A percentile compares a stretch with the other conserved stretches of the same genome.
Evolutionary conservation across 164 flowering plant species (phyloP).

Genomic region (Vitis rotundifolia): DNA sequence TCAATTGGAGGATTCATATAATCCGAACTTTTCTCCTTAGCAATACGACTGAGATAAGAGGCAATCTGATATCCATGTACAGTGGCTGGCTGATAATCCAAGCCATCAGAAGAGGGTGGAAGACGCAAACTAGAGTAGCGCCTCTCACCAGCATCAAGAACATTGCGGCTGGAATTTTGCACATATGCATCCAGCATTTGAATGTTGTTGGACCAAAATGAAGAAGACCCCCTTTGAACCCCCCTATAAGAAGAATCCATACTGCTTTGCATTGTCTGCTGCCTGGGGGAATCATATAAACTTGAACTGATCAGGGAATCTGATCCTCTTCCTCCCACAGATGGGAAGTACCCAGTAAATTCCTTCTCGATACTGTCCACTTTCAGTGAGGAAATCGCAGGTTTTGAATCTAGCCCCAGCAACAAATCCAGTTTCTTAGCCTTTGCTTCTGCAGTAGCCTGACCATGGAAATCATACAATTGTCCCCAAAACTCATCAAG

Average conservation of each 20-base stretch:
- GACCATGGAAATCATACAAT: slow-evolving; percentile 87
- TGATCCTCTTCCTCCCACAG: slow-evolving; percentile 48
- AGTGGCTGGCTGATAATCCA: slow-evolving; percentile 86
- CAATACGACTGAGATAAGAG: slow-evolving; percentile 52
- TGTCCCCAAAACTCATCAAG: slow-evolving; percentile 99
- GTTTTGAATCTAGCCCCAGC: slow-evolving; percentile 50
- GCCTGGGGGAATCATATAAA: slow-evolving; percentile 51
- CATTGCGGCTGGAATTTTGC: slow-evolving; percentile 40
- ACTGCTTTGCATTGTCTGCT: slow-evolving; percentile 38
- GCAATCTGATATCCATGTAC: slow-evolving; percentile 85
- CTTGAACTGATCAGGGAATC: slow-evolving; percentile 31
- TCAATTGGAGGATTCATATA: slow-evolving; percentile 41
- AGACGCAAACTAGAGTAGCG: slow-evolving; percentile 81
- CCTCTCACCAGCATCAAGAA: slow-evolving; percentile 54
- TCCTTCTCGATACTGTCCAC: slow-evolving; percentile 39
- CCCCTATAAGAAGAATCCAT: slow-evolving; percentile 53
- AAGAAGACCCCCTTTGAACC: slow-evolving; percentile 41
- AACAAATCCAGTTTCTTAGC: slow-evolving; percentile 56
- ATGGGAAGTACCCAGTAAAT: slow-evolving; percentile 36
- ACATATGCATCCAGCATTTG: slow-evolving; percentile 55
- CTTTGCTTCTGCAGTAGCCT: slow-evolving; percentile 68
- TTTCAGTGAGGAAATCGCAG: slow-evolving; percentile 34
- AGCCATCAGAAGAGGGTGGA: slow-evolving; percentile 55
- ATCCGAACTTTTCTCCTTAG: slow-evolving; percentile 46
- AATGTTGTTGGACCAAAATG: slow-evolving; percentile 49